Evolutionary conservation across 805 yeast genomes (phyloP).

Genomic region (Lipomyces lipofer): DNA sequence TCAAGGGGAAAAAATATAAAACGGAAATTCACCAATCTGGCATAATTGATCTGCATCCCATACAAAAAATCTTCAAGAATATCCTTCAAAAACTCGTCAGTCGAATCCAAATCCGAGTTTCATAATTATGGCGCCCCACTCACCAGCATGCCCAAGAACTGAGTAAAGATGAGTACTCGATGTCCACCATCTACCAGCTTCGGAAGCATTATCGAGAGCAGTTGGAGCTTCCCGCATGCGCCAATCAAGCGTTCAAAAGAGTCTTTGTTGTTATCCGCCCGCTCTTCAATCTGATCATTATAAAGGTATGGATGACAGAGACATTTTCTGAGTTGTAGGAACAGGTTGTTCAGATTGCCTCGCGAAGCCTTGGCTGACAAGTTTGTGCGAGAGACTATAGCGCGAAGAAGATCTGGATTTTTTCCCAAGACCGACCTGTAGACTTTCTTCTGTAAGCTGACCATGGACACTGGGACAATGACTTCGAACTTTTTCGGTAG

Average conservation of each 20-base stretch:
- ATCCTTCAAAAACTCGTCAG: conserved; percentile 49
- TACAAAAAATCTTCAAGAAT: conserved; percentile 76
- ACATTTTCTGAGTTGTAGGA: conserved; percentile 83
- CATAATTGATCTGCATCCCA: conserved; percentile 42
- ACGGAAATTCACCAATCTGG: conserved; percentile 9
- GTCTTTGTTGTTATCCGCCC: conserved; percentile 61
- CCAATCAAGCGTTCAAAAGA: conserved; percentile 71
- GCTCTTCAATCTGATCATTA: conserved; percentile 68
- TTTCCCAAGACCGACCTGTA: conserved; percentile 59
- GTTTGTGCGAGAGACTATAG: conserved; percentile 44
- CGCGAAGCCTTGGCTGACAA: conserved; percentile 45
- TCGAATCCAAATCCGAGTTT: too few relatives aligned
- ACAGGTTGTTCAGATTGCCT: conserved; percentile 59
- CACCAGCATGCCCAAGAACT: conserved; percentile 68
- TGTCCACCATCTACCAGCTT: conserved; percentile 52
- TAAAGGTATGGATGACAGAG: conserved; percentile 88
- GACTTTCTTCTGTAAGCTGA: conserved; percentile 60
- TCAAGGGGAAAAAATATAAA: too few relatives aligned
- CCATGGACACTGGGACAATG: conserved; percentile 67
- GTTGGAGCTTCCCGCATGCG: conserved; percentile 76
- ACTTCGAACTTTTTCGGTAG: conserved; percentile 89
- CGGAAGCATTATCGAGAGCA: conserved; percentile 52
- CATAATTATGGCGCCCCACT: background rate
- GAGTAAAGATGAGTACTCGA: conserved; percentile 78
- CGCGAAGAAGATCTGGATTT: conserved; percentile 64